A percentile compares a stretch with the other conserved stretches of the same genome.
phyloP scores from a whole-genome alignment of 164 flowering plant species.

The Liquidambar formosana region DNA sequence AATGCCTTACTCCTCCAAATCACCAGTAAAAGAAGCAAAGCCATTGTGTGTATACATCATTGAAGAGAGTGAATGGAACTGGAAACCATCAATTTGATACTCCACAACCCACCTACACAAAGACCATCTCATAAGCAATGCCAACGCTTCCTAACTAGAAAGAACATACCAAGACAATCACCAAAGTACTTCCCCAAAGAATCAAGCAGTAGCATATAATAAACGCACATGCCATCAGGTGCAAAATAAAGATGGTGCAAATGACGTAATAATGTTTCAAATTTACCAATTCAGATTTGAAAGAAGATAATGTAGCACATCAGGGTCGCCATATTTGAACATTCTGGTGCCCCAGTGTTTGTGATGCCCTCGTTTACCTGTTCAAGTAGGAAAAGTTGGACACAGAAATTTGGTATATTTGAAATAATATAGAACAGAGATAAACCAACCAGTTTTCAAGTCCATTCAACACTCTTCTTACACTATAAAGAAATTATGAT shows the following conservation, averaged over 20 bases:
- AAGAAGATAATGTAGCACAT: conserved; percentile 87
- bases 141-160: conserved; percentile 8
- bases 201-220: neutral
- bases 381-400: conserved; percentile 12
- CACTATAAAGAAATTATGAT: too few relatives aligned
- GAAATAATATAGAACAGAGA: neutral
- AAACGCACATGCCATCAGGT: neutral
- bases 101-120: conserved; percentile 90
- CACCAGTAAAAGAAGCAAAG: conserved; percentile 93
- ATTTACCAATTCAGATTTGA: conserved; percentile 92
- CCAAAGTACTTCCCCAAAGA: neutral
- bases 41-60: conserved; percentile 99
- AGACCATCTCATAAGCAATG: conserved; percentile 12
- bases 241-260: neutral
- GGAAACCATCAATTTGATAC: conserved; percentile 93
- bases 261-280: neutral
- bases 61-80: conserved; percentile 92
- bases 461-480: too few relatives aligned
- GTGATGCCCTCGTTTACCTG: conserved; percentile 95
- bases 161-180: neutral
- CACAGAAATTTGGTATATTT: neutral
- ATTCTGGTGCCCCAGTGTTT: conserved; percentile 98
- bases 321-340: conserved; percentile 91
- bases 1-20: conserved; percentile 85
- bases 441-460: neutral